Evolutionary conservation across 768 basidiomycete species (phyloP).

Genomic region (Naematelia encephala): DNA sequence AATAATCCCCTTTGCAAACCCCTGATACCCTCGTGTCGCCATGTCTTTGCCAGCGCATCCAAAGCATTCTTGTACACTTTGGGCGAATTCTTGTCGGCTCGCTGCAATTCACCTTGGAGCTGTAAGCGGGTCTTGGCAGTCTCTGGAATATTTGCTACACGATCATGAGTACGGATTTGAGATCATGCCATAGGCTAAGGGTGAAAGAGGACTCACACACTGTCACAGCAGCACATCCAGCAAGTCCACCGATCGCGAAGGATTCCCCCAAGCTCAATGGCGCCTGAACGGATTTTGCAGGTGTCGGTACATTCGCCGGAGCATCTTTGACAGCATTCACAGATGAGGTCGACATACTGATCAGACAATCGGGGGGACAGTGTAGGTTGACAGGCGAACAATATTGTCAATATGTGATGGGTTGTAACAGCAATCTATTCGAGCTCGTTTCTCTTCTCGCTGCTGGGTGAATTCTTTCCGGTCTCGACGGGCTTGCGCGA

Average conservation of each 20-base stretch:
- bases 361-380: too few relatives aligned
- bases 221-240: constrained; percentile 81
- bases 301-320: constrained; percentile 15
- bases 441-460: too few relatives aligned
- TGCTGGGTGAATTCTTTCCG: too few relatives aligned
- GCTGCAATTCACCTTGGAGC: constrained; percentile 90
- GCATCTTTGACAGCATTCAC: constrained; percentile 2
- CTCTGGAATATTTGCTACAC: constrained; percentile 48
- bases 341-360: constrained; percentile 17
- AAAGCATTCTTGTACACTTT: constrained; percentile 87
- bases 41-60: constrained; percentile 83
- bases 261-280: constrained; percentile 34
- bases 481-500: too few relatives aligned
- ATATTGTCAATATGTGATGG: too few relatives aligned
- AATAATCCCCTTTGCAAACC: constrained; percentile 90
- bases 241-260: constrained; percentile 84
- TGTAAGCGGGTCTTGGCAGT: constrained; percentile 94
- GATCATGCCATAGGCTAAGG: not conserved
- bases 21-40: constrained; percentile 78
- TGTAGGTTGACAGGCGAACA: too few relatives aligned
- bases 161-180: too few relatives aligned
- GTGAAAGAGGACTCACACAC: constrained; percentile 40
- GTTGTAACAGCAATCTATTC: too few relatives aligned
- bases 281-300: constrained; percentile 15
- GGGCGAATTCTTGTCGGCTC: constrained; percentile 51